Evolutionary conservation across 208 protist species (phyloP).

Genomic region (Phytomonas francai): DNA sequence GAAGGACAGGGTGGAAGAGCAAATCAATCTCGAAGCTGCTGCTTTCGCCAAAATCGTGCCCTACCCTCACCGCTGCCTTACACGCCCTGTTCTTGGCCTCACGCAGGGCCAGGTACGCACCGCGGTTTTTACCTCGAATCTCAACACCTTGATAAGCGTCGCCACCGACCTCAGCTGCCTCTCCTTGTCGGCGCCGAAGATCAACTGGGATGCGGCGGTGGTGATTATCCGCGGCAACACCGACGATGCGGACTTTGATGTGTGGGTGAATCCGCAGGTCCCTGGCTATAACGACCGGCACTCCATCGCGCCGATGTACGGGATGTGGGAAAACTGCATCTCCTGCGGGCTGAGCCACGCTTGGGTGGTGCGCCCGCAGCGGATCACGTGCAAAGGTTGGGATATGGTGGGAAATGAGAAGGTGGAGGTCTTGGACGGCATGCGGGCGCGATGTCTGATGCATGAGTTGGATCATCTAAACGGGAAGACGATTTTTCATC

Average conservation of each 20-base stretch:
- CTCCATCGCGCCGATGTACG: constrained; percentile 81
- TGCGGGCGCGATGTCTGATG: constrained; percentile 82
- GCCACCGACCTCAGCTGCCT: constrained; percentile 67
- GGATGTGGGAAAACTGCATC: constrained; percentile 91
- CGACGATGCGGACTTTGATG: constrained; percentile 64
- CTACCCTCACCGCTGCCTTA: constrained; percentile 79
- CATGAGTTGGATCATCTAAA: constrained; percentile 85
- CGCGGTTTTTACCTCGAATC: constrained; percentile 40
- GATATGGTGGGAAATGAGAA: constrained; percentile 77
- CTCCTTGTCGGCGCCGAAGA: constrained; percentile 79
- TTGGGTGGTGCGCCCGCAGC: constrained; percentile 80
- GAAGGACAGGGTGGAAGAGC: constrained; percentile 46
- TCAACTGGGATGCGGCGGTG: constrained; percentile 79
- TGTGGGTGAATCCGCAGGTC: constrained; percentile 81
- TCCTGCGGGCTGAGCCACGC: constrained; percentile 58
- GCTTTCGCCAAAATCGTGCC: constrained; percentile 55
- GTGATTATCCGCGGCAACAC: constrained; percentile 58
- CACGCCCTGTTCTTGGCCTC: constrained; percentile 45
- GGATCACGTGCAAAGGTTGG: constrained; percentile 56
- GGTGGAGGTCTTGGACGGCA: constrained; percentile 63
- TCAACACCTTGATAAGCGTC: constrained; percentile 44
- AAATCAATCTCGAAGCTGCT: constrained; percentile 45
- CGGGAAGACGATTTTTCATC: constrained; percentile 79
- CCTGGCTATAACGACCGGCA: constrained; percentile 62
- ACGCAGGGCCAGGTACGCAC: constrained; percentile 22